Conservation (phyloP, 495 filamentous ascomycete genomes). For the Neurospora sp. region DNA sequence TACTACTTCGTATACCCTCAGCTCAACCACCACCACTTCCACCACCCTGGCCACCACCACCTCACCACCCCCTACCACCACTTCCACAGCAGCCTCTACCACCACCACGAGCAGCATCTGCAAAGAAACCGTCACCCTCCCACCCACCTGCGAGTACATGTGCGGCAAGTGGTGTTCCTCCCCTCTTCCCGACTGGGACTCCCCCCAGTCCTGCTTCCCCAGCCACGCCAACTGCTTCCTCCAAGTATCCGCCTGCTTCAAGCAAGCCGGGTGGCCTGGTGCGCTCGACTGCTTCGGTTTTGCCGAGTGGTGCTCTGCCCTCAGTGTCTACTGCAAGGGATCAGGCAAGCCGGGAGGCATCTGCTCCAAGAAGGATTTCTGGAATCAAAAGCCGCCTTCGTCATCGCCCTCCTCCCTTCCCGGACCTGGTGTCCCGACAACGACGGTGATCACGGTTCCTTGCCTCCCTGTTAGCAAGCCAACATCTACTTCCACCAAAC, state of each 20-base stretch:
- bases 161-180: constrained; percentile 42
- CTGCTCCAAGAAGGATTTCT: constrained; percentile 17
- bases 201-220: constrained; percentile 23
- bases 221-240: constrained; percentile 29
- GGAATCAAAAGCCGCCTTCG: constrained; percentile 26
- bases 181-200: constrained; percentile 35
- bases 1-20: constrained; percentile 4
- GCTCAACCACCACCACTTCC: constrained; percentile 9
- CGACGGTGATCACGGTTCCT: constrained; percentile 19
- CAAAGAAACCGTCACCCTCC: constrained; percentile 28
- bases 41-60: constrained; percentile 8
- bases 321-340: constrained; percentile 28
- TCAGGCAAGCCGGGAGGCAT: constrained; percentile 6
- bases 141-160: constrained; percentile 38
- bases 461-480: constrained; percentile 22
- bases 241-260: constrained; percentile 39
- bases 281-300: constrained; percentile 36
- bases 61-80: constrained; percentile 11
- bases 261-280: constrained; percentile 35
- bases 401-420: background rate
- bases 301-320: constrained; percentile 29
- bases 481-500: constrained; percentile 10
- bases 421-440: constrained; percentile 6
- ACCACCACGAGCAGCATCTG: constrained; percentile 33
- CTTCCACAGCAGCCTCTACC: constrained; percentile 10